phyloP scores from a whole-genome alignment of 805 yeast genomes.

The Helenozyma baotianmanensis region DNA sequence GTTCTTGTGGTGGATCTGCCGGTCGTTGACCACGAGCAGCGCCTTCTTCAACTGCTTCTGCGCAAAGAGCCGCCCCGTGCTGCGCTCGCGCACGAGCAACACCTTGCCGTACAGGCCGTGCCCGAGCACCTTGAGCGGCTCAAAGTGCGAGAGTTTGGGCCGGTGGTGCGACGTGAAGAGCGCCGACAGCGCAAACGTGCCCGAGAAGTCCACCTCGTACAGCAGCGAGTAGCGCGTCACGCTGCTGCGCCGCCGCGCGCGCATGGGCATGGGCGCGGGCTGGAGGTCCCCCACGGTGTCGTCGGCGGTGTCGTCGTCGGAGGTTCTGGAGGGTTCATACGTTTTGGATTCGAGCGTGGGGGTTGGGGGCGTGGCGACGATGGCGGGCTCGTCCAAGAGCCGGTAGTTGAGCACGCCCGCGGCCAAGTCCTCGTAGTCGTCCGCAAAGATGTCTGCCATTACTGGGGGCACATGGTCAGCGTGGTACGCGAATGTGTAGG shows the following conservation, averaged over 20 bases:
- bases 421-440: constrained; percentile 23
- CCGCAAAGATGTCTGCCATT: constrained; percentile 35
- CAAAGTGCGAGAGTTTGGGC: constrained; percentile 51
- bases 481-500: too few species aligned
- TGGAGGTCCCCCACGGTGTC: constrained; percentile 15
- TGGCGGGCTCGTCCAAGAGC: constrained; percentile 16
- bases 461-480: too few species aligned
- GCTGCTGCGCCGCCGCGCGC: constrained; percentile 15
- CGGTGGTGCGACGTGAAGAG: constrained; percentile 10
- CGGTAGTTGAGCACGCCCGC: constrained; percentile 22
- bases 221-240: constrained; percentile 21
- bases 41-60: constrained; percentile 86
- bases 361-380: too few species aligned
- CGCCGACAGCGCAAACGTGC: constrained; percentile 27
- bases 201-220: constrained; percentile 31
- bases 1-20: constrained; percentile 21
- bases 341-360: too few species aligned
- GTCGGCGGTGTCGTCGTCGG: constrained; percentile 11
- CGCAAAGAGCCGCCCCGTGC: constrained; percentile 67
- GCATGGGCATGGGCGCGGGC: constrained; percentile 10
- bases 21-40: constrained; percentile 53
- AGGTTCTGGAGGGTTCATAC: too few species aligned
- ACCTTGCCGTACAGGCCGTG: constrained; percentile 90
- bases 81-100: constrained; percentile 61
- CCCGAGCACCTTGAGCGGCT: constrained; percentile 73